Conservation (phyloP, 169 alveolate species). For the Eimeria maxima region DNA sequence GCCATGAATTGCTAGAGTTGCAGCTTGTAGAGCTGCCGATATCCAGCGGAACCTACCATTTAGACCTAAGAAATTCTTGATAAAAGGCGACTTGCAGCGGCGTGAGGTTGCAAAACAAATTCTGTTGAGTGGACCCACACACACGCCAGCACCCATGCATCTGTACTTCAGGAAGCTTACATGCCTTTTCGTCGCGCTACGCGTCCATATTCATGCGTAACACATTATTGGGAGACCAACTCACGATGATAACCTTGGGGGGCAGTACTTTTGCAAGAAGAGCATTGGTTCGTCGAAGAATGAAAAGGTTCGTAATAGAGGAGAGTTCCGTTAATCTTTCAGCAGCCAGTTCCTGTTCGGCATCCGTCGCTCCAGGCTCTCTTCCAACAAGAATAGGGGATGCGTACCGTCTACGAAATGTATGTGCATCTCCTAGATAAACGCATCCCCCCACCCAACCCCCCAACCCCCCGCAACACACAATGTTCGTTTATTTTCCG, state of each 20-base stretch:
- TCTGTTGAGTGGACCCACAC: conserved; percentile 71
- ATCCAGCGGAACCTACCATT: conserved; percentile 26
- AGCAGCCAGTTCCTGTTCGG: conserved; percentile 92
- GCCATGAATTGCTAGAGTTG: too few relatives aligned
- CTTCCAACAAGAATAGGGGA: conserved; percentile 94
- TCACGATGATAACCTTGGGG: conserved; percentile 90
- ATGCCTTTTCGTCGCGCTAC: neutral
- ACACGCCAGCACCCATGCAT: neutral
- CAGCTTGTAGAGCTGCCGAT: neutral
- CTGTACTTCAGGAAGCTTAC: neutral
- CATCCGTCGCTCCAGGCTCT: conserved; percentile 95
- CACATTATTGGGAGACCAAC: neutral
- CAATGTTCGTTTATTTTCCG: neutral
- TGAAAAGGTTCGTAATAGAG: conserved; percentile 93
- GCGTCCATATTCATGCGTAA: neutral
- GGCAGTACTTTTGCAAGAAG: conserved; percentile 94
- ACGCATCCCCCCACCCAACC: neutral
- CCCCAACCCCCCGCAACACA: neutral
- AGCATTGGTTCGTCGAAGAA: conserved; percentile 94
- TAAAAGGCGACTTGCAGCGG: conserved; percentile 91
- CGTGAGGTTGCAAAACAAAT: conserved; percentile 92
- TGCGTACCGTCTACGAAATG: conserved; percentile 78
- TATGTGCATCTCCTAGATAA: conserved; percentile 74
- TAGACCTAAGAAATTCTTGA: conserved; percentile 87
- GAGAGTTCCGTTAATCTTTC: conserved; percentile 93